Conservation (phyloP, 495 filamentous ascomycete species). For the Talaromyces nanjingensis region DNA sequence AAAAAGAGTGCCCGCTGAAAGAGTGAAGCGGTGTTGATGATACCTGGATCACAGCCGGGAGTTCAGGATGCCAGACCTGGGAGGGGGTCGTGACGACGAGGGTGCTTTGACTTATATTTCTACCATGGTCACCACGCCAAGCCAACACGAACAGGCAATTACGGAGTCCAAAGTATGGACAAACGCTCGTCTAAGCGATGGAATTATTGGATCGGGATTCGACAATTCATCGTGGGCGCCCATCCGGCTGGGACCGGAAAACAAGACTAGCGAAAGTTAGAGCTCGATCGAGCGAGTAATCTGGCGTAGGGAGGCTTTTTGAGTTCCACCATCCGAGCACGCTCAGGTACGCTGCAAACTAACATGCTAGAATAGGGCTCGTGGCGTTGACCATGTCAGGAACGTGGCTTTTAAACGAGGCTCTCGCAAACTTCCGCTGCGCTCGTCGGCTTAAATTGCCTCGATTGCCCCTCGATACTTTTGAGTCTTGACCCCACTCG, state of each 20-base stretch:
- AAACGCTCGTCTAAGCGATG: background rate
- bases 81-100: background rate
- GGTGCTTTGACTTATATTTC: background rate
- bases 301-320: background rate
- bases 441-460: too few relatives aligned
- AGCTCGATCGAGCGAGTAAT: background rate
- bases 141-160: background rate
- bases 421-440: too few relatives aligned
- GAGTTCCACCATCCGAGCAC: background rate
- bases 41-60: background rate
- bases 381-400: background rate
- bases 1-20: background rate
- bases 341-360: background rate
- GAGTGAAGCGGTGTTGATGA: background rate
- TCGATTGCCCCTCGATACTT: too few relatives aligned
- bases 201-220: background rate
- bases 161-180: background rate
- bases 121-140: background rate
- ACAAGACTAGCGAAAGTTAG: background rate
- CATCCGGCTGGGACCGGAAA: background rate
- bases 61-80: background rate
- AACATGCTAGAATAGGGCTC: too few relatives aligned
- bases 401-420: background rate
- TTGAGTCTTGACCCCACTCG: too few relatives aligned
- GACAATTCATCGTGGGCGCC: background rate